These are phyloP conservation scores for Camillea tinctor DNA, from an alignment of 2,329 filamentous ascomycete genomes.

Conservation along the genomic window DNA sequence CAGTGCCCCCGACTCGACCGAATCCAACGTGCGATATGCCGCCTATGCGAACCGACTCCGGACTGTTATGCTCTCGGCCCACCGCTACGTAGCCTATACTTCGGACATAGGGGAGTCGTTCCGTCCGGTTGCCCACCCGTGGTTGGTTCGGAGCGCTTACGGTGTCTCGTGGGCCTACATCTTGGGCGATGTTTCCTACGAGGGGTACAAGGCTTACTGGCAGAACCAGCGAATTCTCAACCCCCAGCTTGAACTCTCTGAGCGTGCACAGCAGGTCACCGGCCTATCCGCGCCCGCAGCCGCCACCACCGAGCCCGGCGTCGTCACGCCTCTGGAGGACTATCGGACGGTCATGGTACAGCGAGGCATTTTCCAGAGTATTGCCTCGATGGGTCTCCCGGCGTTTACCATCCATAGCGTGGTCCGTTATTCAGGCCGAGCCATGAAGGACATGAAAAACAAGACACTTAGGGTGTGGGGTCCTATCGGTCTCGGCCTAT, in stretches of 20 bases:
- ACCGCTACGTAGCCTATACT: constrained; percentile 96
- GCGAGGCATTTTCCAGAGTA: constrained; percentile 81
- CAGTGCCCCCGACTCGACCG: constrained; percentile 75
- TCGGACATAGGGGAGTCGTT: constrained; percentile 97
- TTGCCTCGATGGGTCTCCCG: constrained; percentile 92
- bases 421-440: constrained; percentile 81
- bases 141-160: constrained; percentile 78
- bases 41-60: constrained; percentile 84
- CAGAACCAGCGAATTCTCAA: constrained; percentile 76
- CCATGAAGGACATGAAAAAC: constrained; percentile 82
- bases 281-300: constrained; percentile 40
- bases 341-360: constrained; percentile 90
- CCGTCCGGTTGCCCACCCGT: constrained; percentile 85
- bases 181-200: constrained; percentile 83
- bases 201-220: constrained; percentile 93
- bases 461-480: constrained; percentile 75
- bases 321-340: constrained; percentile 75
- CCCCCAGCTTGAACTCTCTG: constrained; percentile 59
- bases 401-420: constrained; percentile 93
- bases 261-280: constrained; percentile 47
- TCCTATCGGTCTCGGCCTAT: constrained; percentile 80
- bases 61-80: constrained; percentile 84
- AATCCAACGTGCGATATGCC: constrained; percentile 84
- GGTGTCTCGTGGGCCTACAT: constrained; percentile 92
- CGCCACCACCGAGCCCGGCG: constrained; percentile 36